phyloP scores from a whole-genome alignment of 2,329 filamentous ascomycete genomes.

The Diaporthe longicolla region DNA sequence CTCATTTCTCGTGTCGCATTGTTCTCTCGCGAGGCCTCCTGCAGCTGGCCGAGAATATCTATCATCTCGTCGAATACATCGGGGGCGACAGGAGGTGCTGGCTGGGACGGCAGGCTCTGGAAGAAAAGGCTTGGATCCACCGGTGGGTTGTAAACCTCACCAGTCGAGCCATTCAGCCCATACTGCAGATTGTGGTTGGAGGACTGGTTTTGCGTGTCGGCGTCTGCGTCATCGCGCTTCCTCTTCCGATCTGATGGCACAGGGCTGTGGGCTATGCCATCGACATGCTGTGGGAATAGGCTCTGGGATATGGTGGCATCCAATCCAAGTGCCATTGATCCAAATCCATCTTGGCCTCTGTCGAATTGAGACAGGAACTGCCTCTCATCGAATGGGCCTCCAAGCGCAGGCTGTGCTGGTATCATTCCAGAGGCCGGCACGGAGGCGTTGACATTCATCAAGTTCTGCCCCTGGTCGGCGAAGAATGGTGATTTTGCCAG shows the following conservation, averaged over 20 bases:
- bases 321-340: slow-evolving; percentile 29
- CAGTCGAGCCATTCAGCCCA: slow-evolving; percentile 8
- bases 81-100: slow-evolving; percentile 18
- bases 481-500: slow-evolving; percentile 33
- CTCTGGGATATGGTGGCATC: slow-evolving; percentile 35
- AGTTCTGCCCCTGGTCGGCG: slow-evolving; percentile 12
- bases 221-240: slow-evolving; percentile 21
- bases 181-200: slow-evolving; percentile 3
- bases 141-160: slow-evolving; percentile 13
- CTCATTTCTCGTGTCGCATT: slow-evolving; percentile 1
- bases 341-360: slow-evolving; percentile 23
- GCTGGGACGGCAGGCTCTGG: slow-evolving; percentile 7
- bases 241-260: slow-evolving; percentile 29
- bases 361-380: slow-evolving; percentile 25
- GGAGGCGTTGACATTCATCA: not conserved
- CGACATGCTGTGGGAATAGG: slow-evolving; percentile 30
- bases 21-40: slow-evolving; percentile 28
- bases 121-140: slow-evolving; percentile 20
- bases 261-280: not conserved
- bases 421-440: slow-evolving; percentile 6
- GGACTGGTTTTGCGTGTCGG: not conserved
- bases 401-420: slow-evolving; percentile 18
- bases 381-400: slow-evolving; percentile 12
- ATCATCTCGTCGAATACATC: slow-evolving; percentile 33
- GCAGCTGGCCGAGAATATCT: slow-evolving; percentile 31